Evolutionary conservation across 2,329 filamentous ascomycete genomes (phyloP), one percentile per base, ranked within the genome.

Genomic region (Trichophyton verrucosum): DNA sequence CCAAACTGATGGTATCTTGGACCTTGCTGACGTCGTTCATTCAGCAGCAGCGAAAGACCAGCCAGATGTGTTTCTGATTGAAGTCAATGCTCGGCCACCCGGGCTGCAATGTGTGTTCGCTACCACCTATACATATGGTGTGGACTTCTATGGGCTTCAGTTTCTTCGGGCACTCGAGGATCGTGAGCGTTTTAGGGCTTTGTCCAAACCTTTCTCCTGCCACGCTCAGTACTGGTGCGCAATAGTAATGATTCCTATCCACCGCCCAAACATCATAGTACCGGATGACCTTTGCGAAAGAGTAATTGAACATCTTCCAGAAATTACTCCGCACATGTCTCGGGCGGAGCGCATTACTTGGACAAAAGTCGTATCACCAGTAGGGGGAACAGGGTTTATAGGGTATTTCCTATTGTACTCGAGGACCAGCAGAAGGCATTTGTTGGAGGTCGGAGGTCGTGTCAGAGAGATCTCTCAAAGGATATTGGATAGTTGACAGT

Each of bases 71-170:
- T 66, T 57, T 42, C 57, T 71, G n/a, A 64, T 69, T 36, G 69
- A 71, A 57, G 63, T 71, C 47, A 71, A 71, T 61, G 49, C 64
- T 17, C 64, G 69, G 3, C 63, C 64, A 0, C 66, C 69, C 2
- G 69, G 69, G 3, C 46, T 60, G 20, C 44, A 55, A 17, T 61
- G 38, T 9, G 33, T 57, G 15, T 46, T 47, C 6, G 64, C 65
- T 20, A 47, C 60, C 2, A 44, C 40, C 2, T 30, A 56, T 20
- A 63, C 64, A 1, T 70, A 69, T 47, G 68, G 68, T 11, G 61
- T 70, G 9, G 66, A 70, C 60, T 69, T 67, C 49, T 61, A 17
- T 20, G 62, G 27, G 11, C 36, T 63, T 9, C 44, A 47, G 17
- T 20, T 47, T 20, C 44, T 47, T 47, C 17, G 17, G 44, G n/a